Conservation (phyloP, 768 basidiomycete genomes). For the Rhizopogon rudus region DNA sequence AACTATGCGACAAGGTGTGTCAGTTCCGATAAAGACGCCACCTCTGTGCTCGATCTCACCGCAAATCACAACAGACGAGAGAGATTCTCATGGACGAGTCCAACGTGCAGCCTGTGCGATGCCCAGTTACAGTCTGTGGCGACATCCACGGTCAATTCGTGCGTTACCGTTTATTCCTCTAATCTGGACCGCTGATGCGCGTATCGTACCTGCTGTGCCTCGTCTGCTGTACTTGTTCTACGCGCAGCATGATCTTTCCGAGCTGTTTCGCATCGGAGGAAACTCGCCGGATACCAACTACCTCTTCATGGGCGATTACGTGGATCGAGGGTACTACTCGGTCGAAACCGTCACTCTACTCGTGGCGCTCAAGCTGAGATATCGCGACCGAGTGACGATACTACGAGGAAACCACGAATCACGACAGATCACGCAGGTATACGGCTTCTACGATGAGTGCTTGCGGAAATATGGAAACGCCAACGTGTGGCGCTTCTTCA, state of each 20-base stretch:
- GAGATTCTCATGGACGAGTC: slow-evolving; percentile 99
- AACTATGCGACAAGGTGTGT: slow-evolving; percentile 96
- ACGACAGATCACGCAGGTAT: slow-evolving; percentile 99
- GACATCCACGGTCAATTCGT: slow-evolving; percentile 99
- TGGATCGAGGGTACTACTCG: slow-evolving; percentile 98
- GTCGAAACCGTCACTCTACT: slow-evolving; percentile 98
- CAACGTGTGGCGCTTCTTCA: slow-evolving; percentile 99
- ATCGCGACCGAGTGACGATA: slow-evolving; percentile 97
- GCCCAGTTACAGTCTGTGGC: slow-evolving; percentile 98
- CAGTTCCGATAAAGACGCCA: slow-evolving; percentile 5
- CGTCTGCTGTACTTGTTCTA: slow-evolving; percentile 1
- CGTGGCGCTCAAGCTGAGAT: slow-evolving; percentile 95
- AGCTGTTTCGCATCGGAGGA: slow-evolving; percentile 97
- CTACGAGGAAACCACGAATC: slow-evolving; percentile 98
- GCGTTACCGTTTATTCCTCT: slow-evolving; percentile 37
- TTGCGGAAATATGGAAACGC: slow-evolving; percentile 99
- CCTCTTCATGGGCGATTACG: slow-evolving; percentile 99
- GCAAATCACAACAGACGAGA: slow-evolving; percentile 60
- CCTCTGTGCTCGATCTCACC: slow-evolving; percentile 12
- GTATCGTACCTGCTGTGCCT: neutral
- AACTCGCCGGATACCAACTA: slow-evolving; percentile 99
- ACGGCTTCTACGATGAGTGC: slow-evolving; percentile 99
- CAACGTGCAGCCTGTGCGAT: slow-evolving; percentile 97
- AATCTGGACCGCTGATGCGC: slow-evolving; percentile 20
- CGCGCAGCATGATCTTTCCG: slow-evolving; percentile 94